Percentiles rank a stretch among this genome's conserved stretches.
These are phyloP conservation scores for Tritrichomonas musculus DNA, from an alignment of 208 protist genomes.

Conservation along the genomic window DNA sequence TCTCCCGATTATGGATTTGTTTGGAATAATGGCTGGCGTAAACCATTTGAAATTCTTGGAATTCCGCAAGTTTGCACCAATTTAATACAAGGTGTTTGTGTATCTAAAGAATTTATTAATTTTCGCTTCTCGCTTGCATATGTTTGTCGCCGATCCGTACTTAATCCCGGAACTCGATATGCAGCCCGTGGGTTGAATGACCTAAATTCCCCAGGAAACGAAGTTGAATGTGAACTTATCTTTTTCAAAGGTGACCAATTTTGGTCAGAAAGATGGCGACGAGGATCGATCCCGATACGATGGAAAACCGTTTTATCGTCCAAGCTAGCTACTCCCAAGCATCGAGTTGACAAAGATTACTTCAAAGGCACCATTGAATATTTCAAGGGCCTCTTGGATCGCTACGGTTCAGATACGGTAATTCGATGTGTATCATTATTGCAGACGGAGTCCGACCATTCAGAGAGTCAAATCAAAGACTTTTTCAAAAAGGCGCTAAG, in stretches of 20 bases:
- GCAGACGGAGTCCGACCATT: background rate
- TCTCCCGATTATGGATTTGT: background rate
- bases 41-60: conserved; percentile 1
- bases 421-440: background rate
- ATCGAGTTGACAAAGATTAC: background rate
- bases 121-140: background rate
- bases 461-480: background rate
- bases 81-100: background rate
- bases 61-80: background rate
- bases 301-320: background rate
- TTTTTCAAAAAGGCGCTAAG: background rate
- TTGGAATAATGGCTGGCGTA: background rate
- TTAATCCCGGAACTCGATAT: conserved; percentile 20
- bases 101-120: background rate
- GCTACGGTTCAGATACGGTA: background rate
- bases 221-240: conserved; percentile 17
- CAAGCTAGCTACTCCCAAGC: background rate
- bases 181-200: background rate
- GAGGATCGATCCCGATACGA: conserved; percentile 13
- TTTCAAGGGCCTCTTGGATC: background rate
- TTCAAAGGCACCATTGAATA: background rate
- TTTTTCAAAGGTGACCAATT: background rate
- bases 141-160: background rate
- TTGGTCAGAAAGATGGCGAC: background rate
- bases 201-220: background rate